Percentiles rank a stretch among this genome's conserved stretches.
phyloP scores from a whole-genome alignment of 495 filamentous ascomycete genomes.

The Articulospora tetracladia region DNA sequence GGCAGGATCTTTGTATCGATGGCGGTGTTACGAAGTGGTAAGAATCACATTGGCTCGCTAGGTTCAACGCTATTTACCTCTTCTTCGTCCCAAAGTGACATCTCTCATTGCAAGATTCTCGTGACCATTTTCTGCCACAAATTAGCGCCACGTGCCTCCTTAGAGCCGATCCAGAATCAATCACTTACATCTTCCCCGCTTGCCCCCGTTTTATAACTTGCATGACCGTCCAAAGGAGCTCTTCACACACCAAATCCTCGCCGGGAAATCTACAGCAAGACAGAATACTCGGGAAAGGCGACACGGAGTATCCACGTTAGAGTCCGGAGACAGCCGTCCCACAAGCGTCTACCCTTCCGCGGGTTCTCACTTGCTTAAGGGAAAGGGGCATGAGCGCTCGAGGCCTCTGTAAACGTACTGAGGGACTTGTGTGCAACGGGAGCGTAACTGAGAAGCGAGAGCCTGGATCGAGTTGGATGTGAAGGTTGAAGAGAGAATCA shows the following conservation, averaged over 20 bases:
- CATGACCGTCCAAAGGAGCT: not conserved
- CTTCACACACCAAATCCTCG: not conserved
- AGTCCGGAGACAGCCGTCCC: not conserved
- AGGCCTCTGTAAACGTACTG: not conserved
- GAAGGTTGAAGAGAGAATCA: not conserved
- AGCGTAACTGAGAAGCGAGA: not conserved
- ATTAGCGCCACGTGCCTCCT: too few species aligned
- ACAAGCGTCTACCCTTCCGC: not conserved
- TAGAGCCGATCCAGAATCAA: too few species aligned
- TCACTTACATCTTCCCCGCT: too few species aligned
- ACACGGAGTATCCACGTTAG: not conserved
- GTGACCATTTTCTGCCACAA: too few species aligned
- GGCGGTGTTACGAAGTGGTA: conserved; percentile 16
- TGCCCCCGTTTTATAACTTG: too few species aligned
- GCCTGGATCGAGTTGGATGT: not conserved
- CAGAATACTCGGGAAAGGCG: not conserved
- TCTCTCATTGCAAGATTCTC: too few species aligned
- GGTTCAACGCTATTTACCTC: not conserved
- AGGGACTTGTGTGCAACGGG: not conserved
- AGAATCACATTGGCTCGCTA: not conserved
- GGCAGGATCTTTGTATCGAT: conserved; percentile 29
- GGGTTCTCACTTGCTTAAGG: not conserved
- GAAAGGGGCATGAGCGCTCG: not conserved
- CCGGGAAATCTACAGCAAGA: not conserved
- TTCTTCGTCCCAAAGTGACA: too few species aligned